Evolutionary conservation across 495 filamentous ascomycete species (phyloP), one percentile per base, ranked within the genome.

Genomic region (Penicillium lagena): DNA sequence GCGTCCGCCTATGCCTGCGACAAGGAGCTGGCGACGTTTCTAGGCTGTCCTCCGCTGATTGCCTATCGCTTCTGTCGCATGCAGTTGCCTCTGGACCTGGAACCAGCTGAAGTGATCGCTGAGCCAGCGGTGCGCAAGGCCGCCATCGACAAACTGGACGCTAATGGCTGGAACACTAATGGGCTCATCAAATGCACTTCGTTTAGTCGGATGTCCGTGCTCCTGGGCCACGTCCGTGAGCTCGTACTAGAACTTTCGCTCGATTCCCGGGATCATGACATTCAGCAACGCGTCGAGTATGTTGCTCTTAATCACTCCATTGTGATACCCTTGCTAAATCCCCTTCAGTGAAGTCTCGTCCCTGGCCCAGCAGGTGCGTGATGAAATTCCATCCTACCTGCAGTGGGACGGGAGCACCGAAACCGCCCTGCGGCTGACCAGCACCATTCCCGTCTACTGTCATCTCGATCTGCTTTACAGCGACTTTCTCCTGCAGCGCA

Each of bases 201-300:
- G 47, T 51, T 49, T 64, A 17, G 35, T 37, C 64, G 78, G 9
- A 66, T 68, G 2, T 66, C 66, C 34, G 52, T 67, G 10, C 56
- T 67, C 5, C 58, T 75, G 34, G 58, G 67, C 3, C 45, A 54
- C 7, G 56, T 78, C 1, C 55, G 67, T 7, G 78, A 80, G 42
- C 67, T 76, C 13, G 68, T 81, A 13, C 60, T 81, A 9, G 65
- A 76, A 41, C 62, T 79, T 27, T 71, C 75, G 12, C 52, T 79
- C 2, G 65, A 70, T 3, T 56, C 54, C 29, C 28, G 45, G 6
- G 43, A 47, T 12, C 43, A 48, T n/a, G 44, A 49, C 13, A 13
- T 55, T 9, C 29, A 7, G 12, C 17, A 14, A 7, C 11, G 12
- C 13, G 35, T 39, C 34, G 43, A 39, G 43, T 39, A 30, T 10